Base-by-base conservation (phyloP, 148 eudicot species). In the Pharnaceum exiguum region DNA sequence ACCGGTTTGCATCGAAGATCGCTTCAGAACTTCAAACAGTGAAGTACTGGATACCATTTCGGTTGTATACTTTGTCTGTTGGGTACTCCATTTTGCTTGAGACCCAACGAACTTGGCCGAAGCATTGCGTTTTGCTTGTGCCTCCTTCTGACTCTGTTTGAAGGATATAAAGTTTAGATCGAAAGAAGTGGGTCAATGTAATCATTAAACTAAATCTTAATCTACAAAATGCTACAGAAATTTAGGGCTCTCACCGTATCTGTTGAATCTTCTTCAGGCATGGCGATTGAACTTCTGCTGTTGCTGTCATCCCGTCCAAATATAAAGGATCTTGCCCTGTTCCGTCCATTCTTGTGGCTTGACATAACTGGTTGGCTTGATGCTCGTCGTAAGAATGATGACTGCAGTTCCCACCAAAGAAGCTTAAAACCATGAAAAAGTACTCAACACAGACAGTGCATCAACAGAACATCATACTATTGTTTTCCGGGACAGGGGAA, bases 301-400 rank as follows among this genome's bases (percentile, higher is more conserved):
- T 83, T 89, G 69, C 98, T 87, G 74, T 87, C 98, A 69, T 91
- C 98, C 60, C 96, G 71, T 65, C 88, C 98, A 62, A 91, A 91
- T 59, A 91, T 79, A 51, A 67, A 87, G 55, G 86, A 76, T 65
- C 74, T 77, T 48, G 68, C 71, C 1, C 51, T 68, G 68, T 76
- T 77, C 30, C 86, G 51, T 42, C 79, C 84, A 45, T 73, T 72
- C 77, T 62, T 83, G 35, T 64, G 57, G 60, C 71, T 74, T 46
- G 82, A 67, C 35, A 84, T 58, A 42, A 79, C 59, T 13, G 79
- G 72, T 72, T 77, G 70, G 72, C 65, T 83, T 55, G 88, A 73
- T 60, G 71, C 68, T 47, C 96, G 79, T 57, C 83, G 81, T 33
- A 91, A 73, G 61, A 91, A 88, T 55, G 94, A 87, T 45, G 98